These are phyloP conservation scores for Infundibulicybe gibba DNA, from an alignment of 768 basidiomycete species.

Conservation along the genomic window DNA sequence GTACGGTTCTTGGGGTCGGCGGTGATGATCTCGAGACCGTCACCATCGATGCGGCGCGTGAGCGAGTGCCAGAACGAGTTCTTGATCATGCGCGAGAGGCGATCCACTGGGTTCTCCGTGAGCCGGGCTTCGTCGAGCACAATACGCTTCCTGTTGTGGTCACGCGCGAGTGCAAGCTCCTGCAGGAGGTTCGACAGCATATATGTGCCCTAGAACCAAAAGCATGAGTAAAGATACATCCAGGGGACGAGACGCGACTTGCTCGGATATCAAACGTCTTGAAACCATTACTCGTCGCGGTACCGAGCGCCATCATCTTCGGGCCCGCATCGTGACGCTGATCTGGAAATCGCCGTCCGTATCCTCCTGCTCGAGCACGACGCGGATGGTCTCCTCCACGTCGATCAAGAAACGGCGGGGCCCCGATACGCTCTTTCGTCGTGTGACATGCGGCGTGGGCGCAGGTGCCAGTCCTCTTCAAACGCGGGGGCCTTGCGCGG, in stretches of 20 bases:
- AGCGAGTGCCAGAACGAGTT: conserved; percentile 98
- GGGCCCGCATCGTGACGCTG: conserved; percentile 95
- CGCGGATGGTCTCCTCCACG: conserved; percentile 95
- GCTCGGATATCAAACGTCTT: conserved; percentile 96
- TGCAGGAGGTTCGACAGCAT: conserved; percentile 99
- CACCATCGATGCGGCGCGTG: conserved; percentile 94
- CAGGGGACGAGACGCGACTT: conserved; percentile 16
- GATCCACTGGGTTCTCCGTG: conserved; percentile 96
- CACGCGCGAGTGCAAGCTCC: conserved; percentile 93
- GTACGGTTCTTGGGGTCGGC: conserved; percentile 98
- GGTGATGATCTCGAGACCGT: conserved; percentile 95
- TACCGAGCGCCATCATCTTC: conserved; percentile 93
- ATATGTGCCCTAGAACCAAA: conserved; percentile 79
- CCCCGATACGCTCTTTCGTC: conserved; percentile 81
- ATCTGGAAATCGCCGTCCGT: conserved; percentile 97
- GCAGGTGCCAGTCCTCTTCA: conserved; percentile 70
- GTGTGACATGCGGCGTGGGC: conserved; percentile 83
- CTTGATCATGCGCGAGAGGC: conserved; percentile 95
- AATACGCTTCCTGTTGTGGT: conserved; percentile 93
- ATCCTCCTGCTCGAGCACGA: conserved; percentile 96
- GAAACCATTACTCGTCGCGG: conserved; percentile 96
- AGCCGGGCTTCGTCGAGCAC: conserved; percentile 98
- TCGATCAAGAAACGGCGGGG: conserved; percentile 94
- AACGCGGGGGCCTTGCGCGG: conserved; percentile 71
- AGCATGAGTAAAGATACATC: conserved; percentile 2